Base-by-base conservation (phyloP, 2,329 filamentous ascomycete species). In the Pseudocercospora fuligena region DNA sequence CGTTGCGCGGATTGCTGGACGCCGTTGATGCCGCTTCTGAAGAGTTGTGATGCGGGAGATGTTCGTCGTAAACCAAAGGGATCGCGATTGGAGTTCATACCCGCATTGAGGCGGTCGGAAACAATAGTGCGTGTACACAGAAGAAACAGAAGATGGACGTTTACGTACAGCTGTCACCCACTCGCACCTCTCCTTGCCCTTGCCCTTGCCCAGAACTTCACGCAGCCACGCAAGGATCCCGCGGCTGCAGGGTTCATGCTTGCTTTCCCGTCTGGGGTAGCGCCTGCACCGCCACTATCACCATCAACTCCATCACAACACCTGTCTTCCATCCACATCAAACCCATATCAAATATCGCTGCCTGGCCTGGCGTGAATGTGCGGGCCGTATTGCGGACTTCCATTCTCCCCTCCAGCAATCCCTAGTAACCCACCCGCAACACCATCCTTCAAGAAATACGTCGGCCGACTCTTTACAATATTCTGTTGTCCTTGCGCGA, bases 11-110 rank as follows among this genome's bases (percentile, higher is more conserved):
- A 61, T 25, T 36, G 31, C n/a, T 40, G 56, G 31, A 25, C 56
- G 31, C 51, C 27, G 51, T 25, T 31, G 51, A 56, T 56, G 12
- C 51, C 51, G 51, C 51, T 56, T 56, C 51, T 56, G 19, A 75
- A 68, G 49, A 73, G 65, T 25, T 71, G 63, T 27, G 67, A 61
- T 27, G 72, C 73, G 33, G 69, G 68, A 25, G 71, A 67, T 31
- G 62, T 73, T 43, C 70, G 69, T 72, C 80, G 81, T 69, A 82
- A 73, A 72, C 79, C 81, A 78, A 83, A 82, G 14, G 81, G 80
- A 72, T 82, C 81, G 70, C 81, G 77, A 70, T 78, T 80, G 61
- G 47, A 49, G 78, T 82, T 80, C 81, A 82, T 82, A 51, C 70
- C 74, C 73, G 70, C 51, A 66, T 64, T 63, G 33, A 51, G n/a